A percentile compares a stretch with the other conserved stretches of the same genome.
phyloP scores from a whole-genome alignment of 306 rosid species.

The Astragalus glycyphyllos region DNA sequence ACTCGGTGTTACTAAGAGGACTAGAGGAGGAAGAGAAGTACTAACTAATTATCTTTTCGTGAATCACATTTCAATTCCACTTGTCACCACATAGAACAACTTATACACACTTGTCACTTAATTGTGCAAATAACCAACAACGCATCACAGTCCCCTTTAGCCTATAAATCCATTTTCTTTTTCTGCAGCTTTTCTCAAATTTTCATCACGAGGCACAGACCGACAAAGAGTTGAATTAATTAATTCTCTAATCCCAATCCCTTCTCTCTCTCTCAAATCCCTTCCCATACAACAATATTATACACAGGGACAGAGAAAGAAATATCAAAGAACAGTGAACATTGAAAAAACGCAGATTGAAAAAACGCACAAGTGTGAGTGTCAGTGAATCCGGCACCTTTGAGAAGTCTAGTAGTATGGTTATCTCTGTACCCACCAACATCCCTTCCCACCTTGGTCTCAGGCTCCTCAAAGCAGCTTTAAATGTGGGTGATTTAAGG shows the following conservation, averaged over 20 bases:
- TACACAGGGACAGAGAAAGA: too few species aligned
- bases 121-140: constrained; percentile 31
- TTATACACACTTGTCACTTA: constrained; percentile 41
- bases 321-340: too few species aligned
- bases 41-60: not conserved
- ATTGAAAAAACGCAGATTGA: too few species aligned
- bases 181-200: not conserved
- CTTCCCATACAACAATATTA: too few species aligned
- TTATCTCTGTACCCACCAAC: constrained; percentile 45
- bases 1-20: too few species aligned
- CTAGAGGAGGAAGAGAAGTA: too few species aligned
- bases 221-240: not conserved
- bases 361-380: too few species aligned
- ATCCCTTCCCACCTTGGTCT: constrained; percentile 52
- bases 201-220: not conserved
- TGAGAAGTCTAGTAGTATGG: not conserved
- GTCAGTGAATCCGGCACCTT: too few species aligned
- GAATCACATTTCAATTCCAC: constrained; percentile 20
- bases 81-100: constrained; percentile 34
- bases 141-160: constrained; percentile 11
- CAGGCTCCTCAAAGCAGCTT: constrained; percentile 39
- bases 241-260: too few species aligned
- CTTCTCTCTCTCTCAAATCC: too few species aligned
- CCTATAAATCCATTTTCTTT: constrained; percentile 25
- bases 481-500: constrained; percentile 50